These are phyloP conservation scores for Podaxis rugospora DNA, from an alignment of 768 basidiomycete species.

Conservation along the genomic window DNA sequence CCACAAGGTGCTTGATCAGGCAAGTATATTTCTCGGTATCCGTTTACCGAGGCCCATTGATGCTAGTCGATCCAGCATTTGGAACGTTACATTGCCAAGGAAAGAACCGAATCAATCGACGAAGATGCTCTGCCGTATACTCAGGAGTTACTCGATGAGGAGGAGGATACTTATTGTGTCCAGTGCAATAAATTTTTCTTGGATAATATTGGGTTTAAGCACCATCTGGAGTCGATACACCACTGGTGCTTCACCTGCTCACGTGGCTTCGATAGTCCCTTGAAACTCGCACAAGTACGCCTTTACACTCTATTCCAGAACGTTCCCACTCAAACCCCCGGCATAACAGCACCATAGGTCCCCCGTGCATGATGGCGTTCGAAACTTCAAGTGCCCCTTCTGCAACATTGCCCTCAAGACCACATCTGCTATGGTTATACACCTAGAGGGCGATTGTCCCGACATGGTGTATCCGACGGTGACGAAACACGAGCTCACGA, in stretches of 20 bases:
- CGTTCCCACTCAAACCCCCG: not conserved
- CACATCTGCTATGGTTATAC: not conserved
- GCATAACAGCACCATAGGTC: not conserved
- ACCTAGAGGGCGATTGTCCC: not conserved
- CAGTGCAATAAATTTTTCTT: not conserved
- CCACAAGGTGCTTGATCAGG: not conserved
- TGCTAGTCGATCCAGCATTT: not conserved
- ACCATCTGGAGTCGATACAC: not conserved
- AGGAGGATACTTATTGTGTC: not conserved
- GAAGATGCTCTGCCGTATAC: not conserved
- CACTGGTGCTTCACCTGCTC: not conserved
- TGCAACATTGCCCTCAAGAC: not conserved
- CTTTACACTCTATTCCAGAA: not conserved
- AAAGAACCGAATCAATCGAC: not conserved
- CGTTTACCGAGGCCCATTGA: not conserved
- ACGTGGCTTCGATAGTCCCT: not conserved
- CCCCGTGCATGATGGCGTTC: not conserved
- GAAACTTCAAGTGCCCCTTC: not conserved
- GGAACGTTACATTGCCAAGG: not conserved
- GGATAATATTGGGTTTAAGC: not conserved
- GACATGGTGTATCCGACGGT: not conserved
- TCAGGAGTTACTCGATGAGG: not conserved
- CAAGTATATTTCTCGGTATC: not conserved
- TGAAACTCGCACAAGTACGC: not conserved
- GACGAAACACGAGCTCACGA: not conserved